Conservation (phyloP, 208 protist species). For the Leishmania tropica region DNA sequence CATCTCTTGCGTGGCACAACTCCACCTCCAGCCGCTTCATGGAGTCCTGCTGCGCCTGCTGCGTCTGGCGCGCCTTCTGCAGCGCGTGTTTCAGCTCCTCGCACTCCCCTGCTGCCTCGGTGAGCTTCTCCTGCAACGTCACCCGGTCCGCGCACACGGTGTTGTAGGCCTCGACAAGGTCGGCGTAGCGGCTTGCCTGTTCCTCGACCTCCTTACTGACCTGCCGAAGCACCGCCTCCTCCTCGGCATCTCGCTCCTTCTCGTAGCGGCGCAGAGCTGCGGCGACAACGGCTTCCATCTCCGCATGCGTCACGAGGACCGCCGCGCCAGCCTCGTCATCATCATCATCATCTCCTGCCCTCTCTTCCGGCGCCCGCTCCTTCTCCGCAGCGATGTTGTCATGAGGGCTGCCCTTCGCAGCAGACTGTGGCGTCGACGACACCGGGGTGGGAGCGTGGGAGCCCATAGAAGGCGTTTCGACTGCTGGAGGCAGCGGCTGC, state of each 20-base stretch:
- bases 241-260: conserved; percentile 64
- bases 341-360: background rate
- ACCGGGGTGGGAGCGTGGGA: background rate
- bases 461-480: background rate
- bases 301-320: conserved; percentile 41
- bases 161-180: conserved; percentile 37
- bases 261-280: conserved; percentile 61
- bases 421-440: background rate
- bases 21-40: conserved; percentile 46
- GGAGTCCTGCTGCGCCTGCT: conserved; percentile 41
- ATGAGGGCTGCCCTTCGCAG: background rate
- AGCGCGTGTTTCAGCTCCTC: conserved; percentile 34
- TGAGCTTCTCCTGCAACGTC: conserved; percentile 32
- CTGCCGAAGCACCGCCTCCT: conserved; percentile 65
- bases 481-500: background rate
- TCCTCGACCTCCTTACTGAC: conserved; percentile 70
- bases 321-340: background rate
- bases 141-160: conserved; percentile 22
- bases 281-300: conserved; percentile 37
- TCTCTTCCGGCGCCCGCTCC: background rate
- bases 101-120: conserved; percentile 22
- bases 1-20: conserved; percentile 58
- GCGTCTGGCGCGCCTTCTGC: conserved; percentile 32
- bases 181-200: conserved; percentile 47
- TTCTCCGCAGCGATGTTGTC: background rate